phyloP scores from a whole-genome alignment of 2,329 filamentous ascomycete genomes.

The Neofusicoccum cordaticola region DNA sequence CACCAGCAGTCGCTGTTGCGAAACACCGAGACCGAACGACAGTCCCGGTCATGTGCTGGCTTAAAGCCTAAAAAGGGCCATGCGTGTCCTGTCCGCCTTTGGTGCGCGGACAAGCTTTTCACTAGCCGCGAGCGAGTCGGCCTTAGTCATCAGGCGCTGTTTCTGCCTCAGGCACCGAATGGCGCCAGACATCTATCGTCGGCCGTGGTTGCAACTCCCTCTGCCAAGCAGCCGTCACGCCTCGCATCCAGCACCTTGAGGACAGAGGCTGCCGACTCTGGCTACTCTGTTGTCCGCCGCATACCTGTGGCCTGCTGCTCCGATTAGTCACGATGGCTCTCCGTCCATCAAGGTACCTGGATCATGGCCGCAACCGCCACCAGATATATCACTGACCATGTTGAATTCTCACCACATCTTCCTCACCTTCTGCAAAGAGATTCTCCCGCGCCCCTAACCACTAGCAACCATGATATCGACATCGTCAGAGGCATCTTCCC shows the following conservation, averaged over 20 bases:
- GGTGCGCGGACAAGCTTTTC: too few relatives aligned
- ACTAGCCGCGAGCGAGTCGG: neutral
- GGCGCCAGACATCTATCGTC: neutral
- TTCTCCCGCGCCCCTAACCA: neutral
- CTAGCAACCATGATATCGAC: neutral
- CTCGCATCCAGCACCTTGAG: neutral
- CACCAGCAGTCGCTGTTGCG: too few relatives aligned
- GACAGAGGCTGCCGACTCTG: neutral
- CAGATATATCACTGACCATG: neutral
- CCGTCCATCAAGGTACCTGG: conserved; percentile 10
- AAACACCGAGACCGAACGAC: too few relatives aligned
- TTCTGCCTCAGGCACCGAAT: neutral
- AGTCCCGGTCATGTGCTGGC: too few relatives aligned
- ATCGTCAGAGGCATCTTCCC: neutral
- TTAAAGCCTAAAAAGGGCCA: too few relatives aligned
- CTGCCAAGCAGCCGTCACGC: neutral
- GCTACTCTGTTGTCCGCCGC: conserved; percentile 1
- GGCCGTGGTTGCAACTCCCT: neutral
- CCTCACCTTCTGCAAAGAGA: neutral
- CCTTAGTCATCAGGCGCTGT: neutral
- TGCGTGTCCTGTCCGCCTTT: too few relatives aligned
- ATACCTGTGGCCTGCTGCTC: neutral
- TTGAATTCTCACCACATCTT: too few relatives aligned
- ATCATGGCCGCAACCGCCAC: neutral
- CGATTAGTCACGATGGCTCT: conserved; percentile 4